Evolutionary conservation across 208 protist genomes (phyloP).

Genomic region (Trypanosomatidae sp.): DNA sequence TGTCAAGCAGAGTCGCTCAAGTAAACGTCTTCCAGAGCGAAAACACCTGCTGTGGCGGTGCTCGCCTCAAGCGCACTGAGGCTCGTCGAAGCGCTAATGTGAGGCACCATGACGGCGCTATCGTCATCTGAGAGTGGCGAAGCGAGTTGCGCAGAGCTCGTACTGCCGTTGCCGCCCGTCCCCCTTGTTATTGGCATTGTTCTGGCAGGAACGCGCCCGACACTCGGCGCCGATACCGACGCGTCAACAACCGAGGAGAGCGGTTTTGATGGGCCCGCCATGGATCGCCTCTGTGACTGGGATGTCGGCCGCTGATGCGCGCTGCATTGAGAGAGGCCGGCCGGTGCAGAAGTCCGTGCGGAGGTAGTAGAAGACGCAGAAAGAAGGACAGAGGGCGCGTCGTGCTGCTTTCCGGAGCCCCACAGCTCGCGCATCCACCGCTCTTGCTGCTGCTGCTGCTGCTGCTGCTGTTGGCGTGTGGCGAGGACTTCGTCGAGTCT

Average conservation of each 20-base stretch:
- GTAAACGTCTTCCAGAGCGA: constrained; percentile 18
- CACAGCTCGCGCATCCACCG: constrained; percentile 12
- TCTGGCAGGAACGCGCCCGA: background rate
- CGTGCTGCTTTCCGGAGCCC: background rate
- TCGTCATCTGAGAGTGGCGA: background rate
- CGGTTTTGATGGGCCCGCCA: background rate
- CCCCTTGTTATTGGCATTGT: background rate
- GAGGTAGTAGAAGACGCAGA: background rate
- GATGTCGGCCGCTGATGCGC: background rate
- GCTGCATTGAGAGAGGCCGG: background rate
- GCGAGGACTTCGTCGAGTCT: background rate
- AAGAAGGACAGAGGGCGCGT: background rate
- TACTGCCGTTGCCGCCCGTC: background rate
- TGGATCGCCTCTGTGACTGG: background rate
- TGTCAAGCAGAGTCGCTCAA: constrained; percentile 21
- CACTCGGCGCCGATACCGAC: background rate
- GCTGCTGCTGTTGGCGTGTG: background rate
- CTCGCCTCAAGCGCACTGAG: background rate
- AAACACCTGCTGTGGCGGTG: constrained; percentile 11
- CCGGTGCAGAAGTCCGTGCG: background rate
- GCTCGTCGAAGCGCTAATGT: background rate
- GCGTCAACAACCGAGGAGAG: background rate
- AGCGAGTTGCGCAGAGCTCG: background rate
- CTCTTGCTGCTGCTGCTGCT: background rate
- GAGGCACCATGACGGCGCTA: background rate